Percentiles rank a stretch among this genome's conserved stretches.
These are phyloP conservation scores for Adansonia digitata DNA, from an alignment of 345 rosid genomes.

Conservation along the genomic window DNA sequence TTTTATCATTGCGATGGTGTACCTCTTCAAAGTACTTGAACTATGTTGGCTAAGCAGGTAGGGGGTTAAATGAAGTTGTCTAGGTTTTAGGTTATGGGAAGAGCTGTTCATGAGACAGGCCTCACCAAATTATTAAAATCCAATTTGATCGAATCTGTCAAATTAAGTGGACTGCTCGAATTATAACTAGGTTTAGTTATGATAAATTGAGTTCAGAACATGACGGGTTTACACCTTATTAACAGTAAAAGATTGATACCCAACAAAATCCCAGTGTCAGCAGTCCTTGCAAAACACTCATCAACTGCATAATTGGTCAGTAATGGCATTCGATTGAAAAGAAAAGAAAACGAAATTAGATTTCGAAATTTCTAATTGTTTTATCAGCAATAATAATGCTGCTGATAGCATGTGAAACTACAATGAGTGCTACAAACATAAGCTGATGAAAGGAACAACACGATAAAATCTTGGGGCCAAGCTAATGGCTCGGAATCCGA, in stretches of 20 bases:
- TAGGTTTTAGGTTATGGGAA: no score
- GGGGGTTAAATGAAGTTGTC: no score
- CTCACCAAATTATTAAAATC: no score
- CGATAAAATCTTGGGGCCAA: conserved; percentile 23
- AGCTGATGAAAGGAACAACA: conserved; percentile 11
- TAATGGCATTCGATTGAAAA: conserved; percentile 18
- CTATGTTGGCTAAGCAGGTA: no score
- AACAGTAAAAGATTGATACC: not conserved
- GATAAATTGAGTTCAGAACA: not conserved
- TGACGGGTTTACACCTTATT: not conserved
- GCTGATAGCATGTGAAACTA: conserved; percentile 36
- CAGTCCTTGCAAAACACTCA: conserved; percentile 23
- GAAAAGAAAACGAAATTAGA: conserved; percentile 4
- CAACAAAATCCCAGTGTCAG: conserved; percentile 16
- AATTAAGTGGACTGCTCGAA: no score
- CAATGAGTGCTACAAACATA: conserved; percentile 20
- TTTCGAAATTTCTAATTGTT: not conserved
- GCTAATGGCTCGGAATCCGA: conserved; percentile 22
- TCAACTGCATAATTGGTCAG: conserved; percentile 16
- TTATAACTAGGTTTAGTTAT: no score
- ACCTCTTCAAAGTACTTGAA: no score
- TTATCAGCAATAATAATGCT: conserved; percentile 5
- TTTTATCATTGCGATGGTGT: no score
- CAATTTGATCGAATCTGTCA: no score
- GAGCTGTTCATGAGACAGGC: no score